Conservation (phyloP, 1,284 basidiomycete genomes). For the Sporisorium scitamineum region DNA sequence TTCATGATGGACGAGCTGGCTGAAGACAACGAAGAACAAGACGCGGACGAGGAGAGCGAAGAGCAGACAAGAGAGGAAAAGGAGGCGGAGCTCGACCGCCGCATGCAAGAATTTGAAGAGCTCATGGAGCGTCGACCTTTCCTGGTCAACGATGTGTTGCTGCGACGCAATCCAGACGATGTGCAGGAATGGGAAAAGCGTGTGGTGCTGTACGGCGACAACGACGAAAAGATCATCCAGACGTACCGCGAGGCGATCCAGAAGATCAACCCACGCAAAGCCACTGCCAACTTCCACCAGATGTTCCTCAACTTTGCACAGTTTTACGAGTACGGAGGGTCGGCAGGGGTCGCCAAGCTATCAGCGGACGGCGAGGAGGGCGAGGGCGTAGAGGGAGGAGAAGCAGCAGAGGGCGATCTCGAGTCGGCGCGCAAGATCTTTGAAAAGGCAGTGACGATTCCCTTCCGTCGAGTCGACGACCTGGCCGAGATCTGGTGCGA, state of each 20-base stretch:
- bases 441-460: slow-evolving; percentile 89
- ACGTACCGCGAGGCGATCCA: slow-evolving; percentile 91
- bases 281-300: slow-evolving; percentile 89
- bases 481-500: slow-evolving; percentile 99
- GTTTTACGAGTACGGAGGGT: slow-evolving; percentile 95
- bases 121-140: slow-evolving; percentile 96
- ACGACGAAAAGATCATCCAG: slow-evolving; percentile 93
- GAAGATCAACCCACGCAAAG: slow-evolving; percentile 88
- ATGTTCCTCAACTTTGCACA: slow-evolving; percentile 95
- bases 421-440: slow-evolving; percentile 89
- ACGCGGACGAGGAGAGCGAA: slow-evolving; percentile 38
- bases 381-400: slow-evolving; percentile 72
- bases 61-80: slow-evolving; percentile 74
- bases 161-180: slow-evolving; percentile 95
- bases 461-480: slow-evolving; percentile 95
- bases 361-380: slow-evolving; percentile 74
- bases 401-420: slow-evolving; percentile 80
- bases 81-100: slow-evolving; percentile 85
- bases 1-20: slow-evolving; percentile 89
- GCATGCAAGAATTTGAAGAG: slow-evolving; percentile 93
- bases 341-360: slow-evolving; percentile 37
- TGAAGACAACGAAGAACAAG: slow-evolving; percentile 68
- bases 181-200: slow-evolving; percentile 99
- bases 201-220: slow-evolving; percentile 89
- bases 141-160: slow-evolving; percentile 92